A percentile compares a stretch with the other conserved stretches of the same genome.
phyloP scores from a whole-genome alignment of 306 rosid species.

The apple (Malus domestica) region DNA sequence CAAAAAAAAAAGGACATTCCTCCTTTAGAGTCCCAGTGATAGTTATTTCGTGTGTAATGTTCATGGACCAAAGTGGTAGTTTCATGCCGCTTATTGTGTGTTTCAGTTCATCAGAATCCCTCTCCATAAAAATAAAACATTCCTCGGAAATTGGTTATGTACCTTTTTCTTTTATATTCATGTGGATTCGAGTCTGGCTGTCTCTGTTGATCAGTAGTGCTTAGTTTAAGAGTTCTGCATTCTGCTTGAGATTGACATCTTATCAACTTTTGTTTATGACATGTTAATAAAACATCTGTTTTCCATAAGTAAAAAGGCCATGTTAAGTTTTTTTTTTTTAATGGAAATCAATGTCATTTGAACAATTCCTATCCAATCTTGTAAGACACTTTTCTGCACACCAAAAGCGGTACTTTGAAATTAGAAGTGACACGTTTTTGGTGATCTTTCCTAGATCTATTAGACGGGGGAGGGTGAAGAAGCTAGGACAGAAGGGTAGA shows the following conservation, averaged over 20 bases:
- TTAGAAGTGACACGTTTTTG: no score
- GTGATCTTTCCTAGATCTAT: no score
- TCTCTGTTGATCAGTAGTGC: neutral
- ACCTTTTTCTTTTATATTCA: neutral
- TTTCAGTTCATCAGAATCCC: neutral
- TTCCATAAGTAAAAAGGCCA: neutral
- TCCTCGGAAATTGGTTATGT: neutral
- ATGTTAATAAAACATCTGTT: neutral
- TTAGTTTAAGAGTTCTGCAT: neutral
- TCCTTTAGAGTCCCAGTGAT: neutral
- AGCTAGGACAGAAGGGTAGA: no score
- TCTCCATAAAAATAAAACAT: neutral
- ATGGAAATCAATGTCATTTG: neutral
- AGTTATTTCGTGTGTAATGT: neutral
- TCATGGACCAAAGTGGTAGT: neutral
- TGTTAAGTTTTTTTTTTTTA: neutral
- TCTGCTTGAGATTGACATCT: neutral
- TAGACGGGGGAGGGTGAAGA: no score
- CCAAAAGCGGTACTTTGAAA: no score
- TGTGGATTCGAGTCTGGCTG: neutral
- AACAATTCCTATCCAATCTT: neutral
- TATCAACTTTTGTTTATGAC: neutral
- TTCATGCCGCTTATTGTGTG: neutral
- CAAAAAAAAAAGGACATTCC: no score
- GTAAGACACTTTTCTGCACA: no score